These are phyloP conservation scores for Echeveria elegans DNA, from an alignment of 164 flowering plant species.

Conservation along the genomic window DNA sequence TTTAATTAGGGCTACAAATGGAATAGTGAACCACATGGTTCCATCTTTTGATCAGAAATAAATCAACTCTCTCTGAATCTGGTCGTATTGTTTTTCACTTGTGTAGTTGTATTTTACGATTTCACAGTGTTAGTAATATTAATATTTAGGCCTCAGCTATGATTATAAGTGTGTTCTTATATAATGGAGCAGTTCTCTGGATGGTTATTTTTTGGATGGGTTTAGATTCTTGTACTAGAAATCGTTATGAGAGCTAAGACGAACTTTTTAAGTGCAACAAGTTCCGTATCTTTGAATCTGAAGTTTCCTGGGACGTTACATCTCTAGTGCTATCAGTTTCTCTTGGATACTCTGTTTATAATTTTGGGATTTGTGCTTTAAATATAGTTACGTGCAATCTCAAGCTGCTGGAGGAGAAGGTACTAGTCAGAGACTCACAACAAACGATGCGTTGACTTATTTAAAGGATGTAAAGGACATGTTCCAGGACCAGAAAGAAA, in stretches of 20 bases:
- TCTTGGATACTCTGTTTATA: too few species aligned
- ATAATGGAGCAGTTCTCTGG: too few species aligned
- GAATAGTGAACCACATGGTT: background rate
- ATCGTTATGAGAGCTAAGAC: too few species aligned
- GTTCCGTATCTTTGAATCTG: background rate
- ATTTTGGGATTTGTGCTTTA: background rate
- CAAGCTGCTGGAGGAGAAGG: background rate
- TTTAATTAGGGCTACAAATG: background rate
- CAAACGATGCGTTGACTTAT: background rate
- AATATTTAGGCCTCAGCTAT: too few species aligned
- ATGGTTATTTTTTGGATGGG: too few species aligned
- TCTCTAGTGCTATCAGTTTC: background rate
- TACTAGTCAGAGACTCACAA: background rate
- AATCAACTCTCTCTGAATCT: background rate
- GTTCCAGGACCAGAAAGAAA: background rate
- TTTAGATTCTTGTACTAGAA: too few species aligned
- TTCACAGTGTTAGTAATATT: too few species aligned
- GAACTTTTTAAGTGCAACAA: too few species aligned
- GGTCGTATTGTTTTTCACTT: background rate
- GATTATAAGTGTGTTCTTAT: too few species aligned
- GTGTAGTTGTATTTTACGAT: too few species aligned
- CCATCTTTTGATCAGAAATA: too few species aligned
- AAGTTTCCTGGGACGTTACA: background rate
- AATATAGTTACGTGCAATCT: background rate
- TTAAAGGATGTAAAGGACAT: background rate